Percentiles rank a stretch among this genome's conserved stretches.
These are phyloP conservation scores for Botrytis cinerea DNA, from an alignment of 2,329 filamentous ascomycete genomes.

Conservation along the genomic window DNA sequence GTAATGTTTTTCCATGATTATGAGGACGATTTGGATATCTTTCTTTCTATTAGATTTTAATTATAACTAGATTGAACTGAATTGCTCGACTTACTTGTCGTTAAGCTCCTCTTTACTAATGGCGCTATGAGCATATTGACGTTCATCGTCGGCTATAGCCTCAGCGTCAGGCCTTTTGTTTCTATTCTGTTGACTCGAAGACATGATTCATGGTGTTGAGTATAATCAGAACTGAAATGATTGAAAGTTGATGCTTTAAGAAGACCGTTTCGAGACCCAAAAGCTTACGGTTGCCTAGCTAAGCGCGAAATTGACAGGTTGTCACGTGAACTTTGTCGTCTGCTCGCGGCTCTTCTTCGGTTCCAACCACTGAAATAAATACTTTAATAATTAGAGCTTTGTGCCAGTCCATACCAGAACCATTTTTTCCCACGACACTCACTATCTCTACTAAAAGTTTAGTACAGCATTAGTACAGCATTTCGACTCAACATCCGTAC, in stretches of 20 bases:
- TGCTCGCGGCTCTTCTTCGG: background rate
- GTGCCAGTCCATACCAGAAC: too few species aligned
- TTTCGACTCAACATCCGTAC: background rate
- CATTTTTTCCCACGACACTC: background rate
- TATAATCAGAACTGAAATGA: background rate
- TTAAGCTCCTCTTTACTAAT: constrained; percentile 39
- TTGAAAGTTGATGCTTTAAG: background rate
- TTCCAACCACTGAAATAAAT: too few species aligned
- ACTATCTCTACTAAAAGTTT: background rate
- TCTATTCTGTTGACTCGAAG: constrained; percentile 20
- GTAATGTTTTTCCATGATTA: constrained; percentile 77
- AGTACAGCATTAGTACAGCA: background rate
- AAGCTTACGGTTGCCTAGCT: background rate
- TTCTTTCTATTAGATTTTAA: constrained; percentile 1
- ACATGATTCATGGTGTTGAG: constrained; percentile 20
- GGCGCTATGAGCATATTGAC: constrained; percentile 50
- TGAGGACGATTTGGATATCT: constrained; percentile 81
- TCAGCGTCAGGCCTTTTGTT: constrained; percentile 31
- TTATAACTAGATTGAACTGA: background rate
- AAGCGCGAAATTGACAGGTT: constrained; percentile 11
- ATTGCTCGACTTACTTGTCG: constrained; percentile 31
- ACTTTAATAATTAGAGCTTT: too few species aligned
- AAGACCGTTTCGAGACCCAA: background rate
- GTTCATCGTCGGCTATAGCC: constrained; percentile 46
- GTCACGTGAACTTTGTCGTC: background rate